Conservation (phyloP, 2,329 filamentous ascomycete genomes). For the Pyrenophora seminiperda region DNA sequence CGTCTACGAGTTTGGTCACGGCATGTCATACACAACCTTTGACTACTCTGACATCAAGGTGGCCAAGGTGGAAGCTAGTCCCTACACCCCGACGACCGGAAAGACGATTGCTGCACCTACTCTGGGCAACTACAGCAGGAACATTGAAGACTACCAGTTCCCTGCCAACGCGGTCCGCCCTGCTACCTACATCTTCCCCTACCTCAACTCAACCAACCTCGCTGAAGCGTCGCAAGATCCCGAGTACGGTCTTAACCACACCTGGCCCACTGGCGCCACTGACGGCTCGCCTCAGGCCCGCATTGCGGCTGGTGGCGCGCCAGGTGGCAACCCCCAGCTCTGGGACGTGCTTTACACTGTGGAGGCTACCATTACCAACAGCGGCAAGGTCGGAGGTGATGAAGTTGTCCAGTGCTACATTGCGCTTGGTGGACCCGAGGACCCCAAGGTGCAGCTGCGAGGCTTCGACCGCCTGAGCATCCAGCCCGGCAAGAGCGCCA, state of each 20-base stretch:
- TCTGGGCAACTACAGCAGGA: slow-evolving; percentile 67
- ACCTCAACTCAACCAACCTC: slow-evolving; percentile 67
- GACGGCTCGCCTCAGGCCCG: slow-evolving; percentile 64
- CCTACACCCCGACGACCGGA: slow-evolving; percentile 67
- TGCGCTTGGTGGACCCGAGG: slow-evolving; percentile 75
- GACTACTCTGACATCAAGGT: slow-evolving; percentile 71
- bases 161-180: slow-evolving; percentile 62
- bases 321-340: slow-evolving; percentile 65
- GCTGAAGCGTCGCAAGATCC: slow-evolving; percentile 62
- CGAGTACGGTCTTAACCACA: slow-evolving; percentile 63
- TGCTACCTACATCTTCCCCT: slow-evolving; percentile 70
- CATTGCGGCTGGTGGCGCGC: slow-evolving; percentile 66
- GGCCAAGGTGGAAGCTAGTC: slow-evolving; percentile 53
- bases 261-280: slow-evolving; percentile 62
- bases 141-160: slow-evolving; percentile 70
- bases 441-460: slow-evolving; percentile 70
- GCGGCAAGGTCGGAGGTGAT: slow-evolving; percentile 66
- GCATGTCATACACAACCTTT: slow-evolving; percentile 81
- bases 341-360: slow-evolving; percentile 73
- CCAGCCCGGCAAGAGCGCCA: slow-evolving; percentile 67
- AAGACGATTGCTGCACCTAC: slow-evolving; percentile 66
- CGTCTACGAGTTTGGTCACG: slow-evolving; percentile 81
- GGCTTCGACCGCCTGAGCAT: slow-evolving; percentile 81
- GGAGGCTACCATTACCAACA: slow-evolving; percentile 73
- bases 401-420: slow-evolving; percentile 79